Evolutionary conservation across 257 asterid genomes (phyloP).

Genomic region (Catharanthus roseus): DNA sequence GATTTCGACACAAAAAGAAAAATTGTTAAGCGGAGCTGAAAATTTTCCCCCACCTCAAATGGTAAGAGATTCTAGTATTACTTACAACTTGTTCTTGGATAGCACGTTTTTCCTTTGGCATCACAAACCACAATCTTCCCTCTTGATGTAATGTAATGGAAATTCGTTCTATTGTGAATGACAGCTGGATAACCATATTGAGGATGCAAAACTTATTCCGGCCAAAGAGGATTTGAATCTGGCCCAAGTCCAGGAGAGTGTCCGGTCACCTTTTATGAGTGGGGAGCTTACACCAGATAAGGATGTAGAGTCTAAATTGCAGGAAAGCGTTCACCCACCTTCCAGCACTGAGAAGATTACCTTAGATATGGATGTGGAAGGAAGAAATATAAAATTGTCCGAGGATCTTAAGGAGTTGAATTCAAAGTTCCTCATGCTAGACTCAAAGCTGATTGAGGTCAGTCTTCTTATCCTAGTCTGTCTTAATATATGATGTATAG

Average conservation of each 20-base stretch:
- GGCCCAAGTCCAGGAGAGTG: conserved; percentile 27
- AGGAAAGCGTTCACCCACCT: conserved; percentile 30
- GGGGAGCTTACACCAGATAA: background rate
- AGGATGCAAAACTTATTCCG: conserved; percentile 34
- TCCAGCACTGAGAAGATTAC: conserved; percentile 8
- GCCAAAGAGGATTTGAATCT: conserved; percentile 35
- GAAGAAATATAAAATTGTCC: conserved; percentile 30
- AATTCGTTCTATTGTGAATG: conserved; percentile 13
- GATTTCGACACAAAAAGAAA: conserved; percentile 28
- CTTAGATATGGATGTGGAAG: conserved; percentile 27
- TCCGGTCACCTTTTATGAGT: conserved; percentile 25
- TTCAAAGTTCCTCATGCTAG: conserved; percentile 46
- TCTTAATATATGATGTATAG: background rate
- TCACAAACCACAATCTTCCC: background rate
- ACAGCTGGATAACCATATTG: conserved; percentile 36
- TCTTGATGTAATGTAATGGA: conserved; percentile 3
- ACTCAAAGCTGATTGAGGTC: conserved; percentile 63
- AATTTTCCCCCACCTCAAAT: conserved; percentile 33
- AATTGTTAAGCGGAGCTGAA: conserved; percentile 44
- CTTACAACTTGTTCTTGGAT: background rate
- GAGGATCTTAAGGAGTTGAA: conserved; percentile 44
- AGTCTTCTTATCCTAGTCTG: conserved; percentile 15
- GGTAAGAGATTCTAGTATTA: conserved; percentile 32
- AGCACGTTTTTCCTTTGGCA: conserved; percentile 5
- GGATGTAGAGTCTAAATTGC: conserved; percentile 26